Evolutionary conservation across 805 yeast genomes (phyloP).

Genomic region (Debaryomyces tyrocola): DNA sequence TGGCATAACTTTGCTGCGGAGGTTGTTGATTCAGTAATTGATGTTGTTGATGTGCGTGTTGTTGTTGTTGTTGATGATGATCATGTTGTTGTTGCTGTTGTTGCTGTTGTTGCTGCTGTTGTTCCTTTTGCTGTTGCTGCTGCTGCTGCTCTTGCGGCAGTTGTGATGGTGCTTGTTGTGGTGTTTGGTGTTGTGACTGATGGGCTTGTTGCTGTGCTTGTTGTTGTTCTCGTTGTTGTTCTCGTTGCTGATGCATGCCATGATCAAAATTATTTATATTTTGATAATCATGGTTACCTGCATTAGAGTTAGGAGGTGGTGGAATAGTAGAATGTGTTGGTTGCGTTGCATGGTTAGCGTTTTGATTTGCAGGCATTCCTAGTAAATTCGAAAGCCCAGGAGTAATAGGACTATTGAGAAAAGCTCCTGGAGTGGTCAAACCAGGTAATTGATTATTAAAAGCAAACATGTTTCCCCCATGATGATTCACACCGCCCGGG

Average conservation of each 20-base stretch:
- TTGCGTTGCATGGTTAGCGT: background rate
- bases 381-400: slow-evolving; percentile 47
- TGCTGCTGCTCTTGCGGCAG: background rate
- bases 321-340: background rate
- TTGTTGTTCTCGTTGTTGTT: too few relatives aligned
- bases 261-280: background rate
- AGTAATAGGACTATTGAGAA: slow-evolving; percentile 46
- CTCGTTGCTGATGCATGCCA: too few relatives aligned
- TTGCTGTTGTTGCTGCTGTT: background rate
- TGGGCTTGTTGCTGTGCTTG: background rate
- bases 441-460: slow-evolving; percentile 37
- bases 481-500: slow-evolving; percentile 47
- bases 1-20: background rate
- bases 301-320: background rate
- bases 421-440: slow-evolving; percentile 38
- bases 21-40: too few relatives aligned
- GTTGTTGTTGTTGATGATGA: too few relatives aligned
- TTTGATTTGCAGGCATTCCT: slow-evolving; percentile 23
- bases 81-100: background rate
- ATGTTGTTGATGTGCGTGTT: too few relatives aligned
- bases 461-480: slow-evolving; percentile 30
- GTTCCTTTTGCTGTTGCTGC: too few relatives aligned
- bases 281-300: background rate
- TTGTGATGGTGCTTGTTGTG: background rate
- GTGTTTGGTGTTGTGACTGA: background rate